phyloP scores from a whole-genome alignment of 768 basidiomycete genomes.

The Nidularia pulvinata region DNA sequence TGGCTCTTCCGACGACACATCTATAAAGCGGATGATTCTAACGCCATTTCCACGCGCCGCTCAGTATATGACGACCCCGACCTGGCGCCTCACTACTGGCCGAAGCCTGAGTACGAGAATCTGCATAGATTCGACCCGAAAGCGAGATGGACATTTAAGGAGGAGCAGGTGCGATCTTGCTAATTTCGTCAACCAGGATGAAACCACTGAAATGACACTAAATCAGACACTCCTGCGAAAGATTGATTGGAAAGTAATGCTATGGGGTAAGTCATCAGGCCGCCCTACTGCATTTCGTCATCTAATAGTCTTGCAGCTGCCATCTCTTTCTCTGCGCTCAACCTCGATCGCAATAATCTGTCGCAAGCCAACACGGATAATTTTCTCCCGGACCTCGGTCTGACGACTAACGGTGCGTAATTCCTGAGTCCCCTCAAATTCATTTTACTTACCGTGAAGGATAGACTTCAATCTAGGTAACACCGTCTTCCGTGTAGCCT shows the following conservation, averaged over 20 bases:
- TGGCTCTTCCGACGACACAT: conserved; percentile 26
- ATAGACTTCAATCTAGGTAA: conserved; percentile 59
- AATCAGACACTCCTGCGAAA: conserved; percentile 46
- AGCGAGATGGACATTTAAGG: conserved; percentile 59
- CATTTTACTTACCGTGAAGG: neutral
- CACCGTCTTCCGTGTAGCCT: conserved; percentile 48
- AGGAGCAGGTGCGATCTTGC: conserved; percentile 38
- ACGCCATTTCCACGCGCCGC: conserved; percentile 44
- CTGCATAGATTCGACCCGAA: conserved; percentile 53
- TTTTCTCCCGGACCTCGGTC: conserved; percentile 51
- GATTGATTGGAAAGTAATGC: conserved; percentile 63
- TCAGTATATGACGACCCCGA: conserved; percentile 53
- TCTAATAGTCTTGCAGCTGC: conserved; percentile 24
- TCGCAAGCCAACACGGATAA: conserved; percentile 58
- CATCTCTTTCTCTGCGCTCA: conserved; percentile 56
- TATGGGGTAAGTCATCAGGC: conserved; percentile 26
- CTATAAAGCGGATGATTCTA: conserved; percentile 19
- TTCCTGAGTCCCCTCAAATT: neutral
- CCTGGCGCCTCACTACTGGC: conserved; percentile 45
- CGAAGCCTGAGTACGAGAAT: conserved; percentile 52
- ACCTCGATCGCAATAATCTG: conserved; percentile 53
- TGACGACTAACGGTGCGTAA: conserved; percentile 44
- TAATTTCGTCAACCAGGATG: too few relatives aligned
- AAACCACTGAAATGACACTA: too few relatives aligned
- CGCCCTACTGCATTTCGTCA: too few relatives aligned